phyloP scores from a whole-genome alignment of 225 moss, liverwort and hornwort species.

The Sphagnum tenellum region DNA sequence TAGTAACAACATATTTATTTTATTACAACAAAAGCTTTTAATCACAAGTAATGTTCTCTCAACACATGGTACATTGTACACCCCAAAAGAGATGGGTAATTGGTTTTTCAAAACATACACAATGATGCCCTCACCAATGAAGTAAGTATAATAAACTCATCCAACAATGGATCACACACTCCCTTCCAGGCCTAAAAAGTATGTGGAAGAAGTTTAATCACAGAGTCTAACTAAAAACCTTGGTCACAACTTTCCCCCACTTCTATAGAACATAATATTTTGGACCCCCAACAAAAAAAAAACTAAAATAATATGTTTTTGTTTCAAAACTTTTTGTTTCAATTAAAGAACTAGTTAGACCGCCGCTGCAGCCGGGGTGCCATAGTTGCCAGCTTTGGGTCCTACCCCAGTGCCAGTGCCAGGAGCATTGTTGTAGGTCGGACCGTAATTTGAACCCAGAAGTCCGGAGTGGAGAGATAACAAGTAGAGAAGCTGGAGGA shows the following conservation, averaged over 20 bases:
- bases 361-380: constrained; percentile 51
- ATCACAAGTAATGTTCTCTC: no score
- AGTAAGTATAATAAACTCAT: no score
- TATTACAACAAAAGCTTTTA: no score
- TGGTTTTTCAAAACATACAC: no score
- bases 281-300: no score
- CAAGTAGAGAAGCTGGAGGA: constrained; percentile 30
- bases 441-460: constrained; percentile 4
- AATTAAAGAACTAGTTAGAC: constrained; percentile 12
- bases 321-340: neutral
- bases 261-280: neutral
- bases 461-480: constrained; percentile 26
- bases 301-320: neutral
- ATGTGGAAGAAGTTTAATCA: no score
- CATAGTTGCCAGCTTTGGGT: constrained; percentile 13
- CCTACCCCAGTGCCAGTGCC: constrained; percentile 20
- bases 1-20: no score
- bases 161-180: no score
- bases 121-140: no score
- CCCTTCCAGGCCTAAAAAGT: no score
- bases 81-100: no score
- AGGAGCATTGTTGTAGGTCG: constrained; percentile 10
- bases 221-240: neutral
- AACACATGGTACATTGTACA: no score
- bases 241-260: neutral